Evolutionary conservation across 1,139 yeast genomes (phyloP).

Genomic region (Geotrichum restrictum): DNA sequence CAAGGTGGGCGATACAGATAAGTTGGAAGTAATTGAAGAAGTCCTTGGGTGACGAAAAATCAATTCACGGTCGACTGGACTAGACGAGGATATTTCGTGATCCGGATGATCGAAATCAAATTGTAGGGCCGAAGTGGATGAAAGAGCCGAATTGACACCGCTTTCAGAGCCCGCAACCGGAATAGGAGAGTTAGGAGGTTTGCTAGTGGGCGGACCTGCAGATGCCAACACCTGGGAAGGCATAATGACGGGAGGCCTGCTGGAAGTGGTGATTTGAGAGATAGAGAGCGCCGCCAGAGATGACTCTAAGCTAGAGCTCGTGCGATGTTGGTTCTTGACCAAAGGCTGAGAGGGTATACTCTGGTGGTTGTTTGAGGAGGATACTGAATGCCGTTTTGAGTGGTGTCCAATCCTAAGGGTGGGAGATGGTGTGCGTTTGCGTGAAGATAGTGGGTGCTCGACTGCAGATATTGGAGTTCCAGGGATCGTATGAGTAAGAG

Average conservation of each 20-base stretch:
- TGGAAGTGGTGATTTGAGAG: background rate
- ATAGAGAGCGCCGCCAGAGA: background rate
- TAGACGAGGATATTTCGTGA: background rate
- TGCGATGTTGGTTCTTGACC: conserved; percentile 2
- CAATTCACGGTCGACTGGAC: background rate
- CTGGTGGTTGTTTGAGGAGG: background rate
- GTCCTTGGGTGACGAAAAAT: background rate
- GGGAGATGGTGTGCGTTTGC: background rate
- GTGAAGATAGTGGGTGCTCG: too few relatives aligned
- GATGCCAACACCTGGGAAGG: background rate
- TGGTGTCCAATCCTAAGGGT: background rate
- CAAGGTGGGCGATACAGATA: conserved; percentile 6
- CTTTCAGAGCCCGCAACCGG: background rate
- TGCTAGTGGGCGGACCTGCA: conserved; percentile 2
- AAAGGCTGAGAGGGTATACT: background rate
- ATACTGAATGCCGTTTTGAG: conserved; percentile 6
- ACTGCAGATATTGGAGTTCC: too few relatives aligned
- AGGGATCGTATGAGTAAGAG: too few relatives aligned
- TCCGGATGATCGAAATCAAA: conserved; percentile 9
- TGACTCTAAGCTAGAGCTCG: conserved; percentile 13
- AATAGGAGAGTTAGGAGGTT: background rate
- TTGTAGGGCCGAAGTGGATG: background rate
- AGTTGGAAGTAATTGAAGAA: conserved; percentile 2
- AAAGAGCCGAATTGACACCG: background rate
- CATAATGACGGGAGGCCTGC: background rate